These are phyloP conservation scores for Phytophthora ramorum DNA, from an alignment of 352 stramenopile species.

Conservation along the genomic window DNA sequence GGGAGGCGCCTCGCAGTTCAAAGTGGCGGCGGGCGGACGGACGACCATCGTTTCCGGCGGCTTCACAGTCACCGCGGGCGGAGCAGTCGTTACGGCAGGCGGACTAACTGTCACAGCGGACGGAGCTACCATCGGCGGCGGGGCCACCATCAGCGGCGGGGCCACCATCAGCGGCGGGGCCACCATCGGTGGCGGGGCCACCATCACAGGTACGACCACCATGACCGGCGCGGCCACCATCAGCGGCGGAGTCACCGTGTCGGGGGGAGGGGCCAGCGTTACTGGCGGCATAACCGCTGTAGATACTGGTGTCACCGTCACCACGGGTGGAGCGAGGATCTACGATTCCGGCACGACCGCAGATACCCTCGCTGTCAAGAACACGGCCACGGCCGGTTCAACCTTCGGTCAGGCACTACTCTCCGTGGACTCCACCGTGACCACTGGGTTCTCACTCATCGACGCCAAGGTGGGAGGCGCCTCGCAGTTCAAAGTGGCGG, in stretches of 20 bases:
- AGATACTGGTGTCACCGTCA: constrained; percentile 11
- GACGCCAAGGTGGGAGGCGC: constrained; percentile 5
- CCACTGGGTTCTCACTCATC: background rate
- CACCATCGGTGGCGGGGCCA: background rate
- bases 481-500: background rate
- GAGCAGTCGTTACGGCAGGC: background rate
- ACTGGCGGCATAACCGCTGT: background rate
- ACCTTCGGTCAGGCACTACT: background rate
- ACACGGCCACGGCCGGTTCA: too few species aligned
- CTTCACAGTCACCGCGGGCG: constrained; percentile 4
- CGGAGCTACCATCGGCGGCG: constrained; percentile 11
- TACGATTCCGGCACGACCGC: too few species aligned
- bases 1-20: too few species aligned
- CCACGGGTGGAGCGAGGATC: constrained; percentile 3
- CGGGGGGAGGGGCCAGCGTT: constrained; percentile 5
- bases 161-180: background rate
- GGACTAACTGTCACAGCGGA: background rate
- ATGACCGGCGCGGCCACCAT: too few species aligned
- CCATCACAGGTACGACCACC: too few species aligned
- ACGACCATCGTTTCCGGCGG: background rate
- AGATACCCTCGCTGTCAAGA: too few species aligned
- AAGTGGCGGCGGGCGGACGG: too few species aligned
- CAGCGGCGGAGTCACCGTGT: too few species aligned
- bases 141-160: constrained; percentile 8
- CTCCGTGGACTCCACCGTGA: background rate